Evolutionary conservation across 2,329 filamentous ascomycete species (phyloP).

Genomic region (Phaeosphaeriaceae sp.): DNA sequence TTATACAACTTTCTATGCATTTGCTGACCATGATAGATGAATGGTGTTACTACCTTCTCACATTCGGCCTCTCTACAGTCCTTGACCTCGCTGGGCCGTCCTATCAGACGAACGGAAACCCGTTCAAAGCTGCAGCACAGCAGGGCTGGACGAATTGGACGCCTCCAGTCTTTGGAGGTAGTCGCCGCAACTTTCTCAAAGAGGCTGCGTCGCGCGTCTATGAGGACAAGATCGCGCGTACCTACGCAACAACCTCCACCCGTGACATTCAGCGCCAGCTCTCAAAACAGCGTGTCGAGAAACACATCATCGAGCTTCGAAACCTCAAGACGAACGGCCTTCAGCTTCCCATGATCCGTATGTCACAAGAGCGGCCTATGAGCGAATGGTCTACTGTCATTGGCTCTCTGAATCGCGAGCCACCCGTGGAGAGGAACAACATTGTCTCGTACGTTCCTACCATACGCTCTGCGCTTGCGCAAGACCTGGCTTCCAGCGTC

Average conservation of each 20-base stretch:
- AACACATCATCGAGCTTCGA: slow-evolving; percentile 52
- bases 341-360: slow-evolving; percentile 42
- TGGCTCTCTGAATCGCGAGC: slow-evolving; percentile 33
- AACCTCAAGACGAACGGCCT: slow-evolving; percentile 46
- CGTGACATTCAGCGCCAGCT: slow-evolving; percentile 48
- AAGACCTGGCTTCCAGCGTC: slow-evolving; percentile 25
- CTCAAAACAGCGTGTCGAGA: slow-evolving; percentile 52
- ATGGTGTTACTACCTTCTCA: slow-evolving; percentile 67
- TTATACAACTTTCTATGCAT: background rate
- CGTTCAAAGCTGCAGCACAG: slow-evolving; percentile 60
- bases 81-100: slow-evolving; percentile 57
- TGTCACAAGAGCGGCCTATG: slow-evolving; percentile 51
- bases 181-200: slow-evolving; percentile 64
- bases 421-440: slow-evolving; percentile 28
- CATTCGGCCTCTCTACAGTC: slow-evolving; percentile 64
- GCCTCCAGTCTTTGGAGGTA: slow-evolving; percentile 53
- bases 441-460: slow-evolving; percentile 41
- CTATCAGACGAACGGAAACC: slow-evolving; percentile 48
- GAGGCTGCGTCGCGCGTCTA: slow-evolving; percentile 67
- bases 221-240: slow-evolving; percentile 56
- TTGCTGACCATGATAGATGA: slow-evolving; percentile 55
- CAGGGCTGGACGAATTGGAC: slow-evolving; percentile 66
- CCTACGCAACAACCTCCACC: slow-evolving; percentile 40
- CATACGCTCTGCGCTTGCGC: slow-evolving; percentile 25
- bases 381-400: slow-evolving; percentile 49